Evolutionary conservation across 2,329 filamentous ascomycete species (phyloP), one percentile per base, ranked within the genome.

Genomic region (Fusarium haematococcum): DNA sequence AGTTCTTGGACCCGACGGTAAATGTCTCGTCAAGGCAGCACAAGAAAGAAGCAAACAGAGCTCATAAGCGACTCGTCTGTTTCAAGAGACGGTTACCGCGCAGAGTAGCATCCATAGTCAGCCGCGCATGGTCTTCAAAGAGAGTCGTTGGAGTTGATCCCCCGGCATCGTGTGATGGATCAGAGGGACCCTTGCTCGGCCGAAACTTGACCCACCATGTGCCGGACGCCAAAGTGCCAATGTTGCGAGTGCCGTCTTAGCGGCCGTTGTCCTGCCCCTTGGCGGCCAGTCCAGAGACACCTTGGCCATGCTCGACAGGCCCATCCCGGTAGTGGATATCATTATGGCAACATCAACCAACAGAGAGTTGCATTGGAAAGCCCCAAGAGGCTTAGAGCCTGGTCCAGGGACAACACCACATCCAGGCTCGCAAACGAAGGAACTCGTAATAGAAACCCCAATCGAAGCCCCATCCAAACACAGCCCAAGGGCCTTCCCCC

Each of bases 211-310:
- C 39, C 62, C 45, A 60, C 60, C 62, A 58, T 37, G 33, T 66
- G 56, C 63, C 60, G 65, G 68, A 66, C 63, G 65, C 59, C 58
- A 59, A 45, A 60, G 37, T 65, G 65, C 50, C 50, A 64, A 56
- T 62, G 54, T 54, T 41, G 56, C 64, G 67, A 70, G 25, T 67
- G 70, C 67, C 68, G 64, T 64, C 41, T 60, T 73, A 72, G 71
- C 67, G 71, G 64, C 64, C 69, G 67, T 64, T 59, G 61, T 68
- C 68, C 67, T 63, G 62, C 57, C 65, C 71, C 69, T 61, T 63
- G 67, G 37, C 54, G 14, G 25, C 48, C 52, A n/a, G 48, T 32
- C 43, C 48, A 48, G 43, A 33, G 66, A 37, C 23, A 39, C 32
- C 65, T 56, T 66, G 57, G 65, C 62, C 52, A 68, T 45, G 58